These are phyloP conservation scores for Coemansia sp. DNA, from an alignment of 192 early-diverging fungal genomes.

Conservation along the genomic window DNA sequence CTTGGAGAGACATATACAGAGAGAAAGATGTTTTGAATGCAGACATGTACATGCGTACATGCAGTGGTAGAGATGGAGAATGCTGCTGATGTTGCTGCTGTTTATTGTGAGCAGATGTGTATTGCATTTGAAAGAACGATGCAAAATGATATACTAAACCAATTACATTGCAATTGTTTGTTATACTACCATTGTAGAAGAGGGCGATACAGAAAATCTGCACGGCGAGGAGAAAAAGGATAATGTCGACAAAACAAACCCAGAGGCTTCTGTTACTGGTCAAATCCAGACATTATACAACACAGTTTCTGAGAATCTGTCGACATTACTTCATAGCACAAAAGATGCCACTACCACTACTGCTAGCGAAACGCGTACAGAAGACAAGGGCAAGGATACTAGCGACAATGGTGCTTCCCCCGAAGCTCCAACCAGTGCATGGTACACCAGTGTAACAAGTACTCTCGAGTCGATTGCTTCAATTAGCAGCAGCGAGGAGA, in stretches of 20 bases:
- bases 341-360: not conserved
- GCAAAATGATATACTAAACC: not conserved
- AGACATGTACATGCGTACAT: no score
- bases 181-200: not conserved
- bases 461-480: conserved; percentile 10
- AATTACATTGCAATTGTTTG: no score
- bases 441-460: conserved; percentile 8
- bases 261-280: not conserved
- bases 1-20: no score
- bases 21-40: no score
- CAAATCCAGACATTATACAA: conserved; percentile 17
- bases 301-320: conserved; percentile 5
- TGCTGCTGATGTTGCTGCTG: no score
- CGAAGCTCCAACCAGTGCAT: not conserved
- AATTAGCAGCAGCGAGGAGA: not conserved
- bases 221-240: not conserved
- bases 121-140: no score
- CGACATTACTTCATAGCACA: not conserved
- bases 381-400: not conserved
- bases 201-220: conserved; percentile 3
- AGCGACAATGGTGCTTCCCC: not conserved
- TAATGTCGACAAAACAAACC: not conserved
- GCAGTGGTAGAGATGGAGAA: no score
- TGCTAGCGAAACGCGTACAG: no score
- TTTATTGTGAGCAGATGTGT: not conserved